Conservation (phyloP, 495 filamentous ascomycete species). For the Pseudevernia furfuracea region DNA sequence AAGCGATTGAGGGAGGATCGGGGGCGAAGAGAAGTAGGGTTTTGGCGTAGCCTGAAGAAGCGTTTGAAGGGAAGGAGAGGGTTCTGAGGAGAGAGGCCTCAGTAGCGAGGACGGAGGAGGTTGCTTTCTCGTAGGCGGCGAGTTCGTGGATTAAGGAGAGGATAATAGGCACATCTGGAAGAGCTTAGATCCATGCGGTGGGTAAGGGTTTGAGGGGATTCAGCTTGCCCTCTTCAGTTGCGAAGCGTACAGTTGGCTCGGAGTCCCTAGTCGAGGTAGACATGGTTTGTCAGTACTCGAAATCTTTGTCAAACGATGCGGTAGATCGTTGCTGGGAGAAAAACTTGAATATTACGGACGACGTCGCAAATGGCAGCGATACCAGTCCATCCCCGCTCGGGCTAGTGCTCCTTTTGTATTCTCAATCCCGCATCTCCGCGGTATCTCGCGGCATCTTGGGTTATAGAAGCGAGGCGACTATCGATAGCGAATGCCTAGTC, state of each 20-base stretch:
- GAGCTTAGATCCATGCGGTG: slow-evolving; percentile 8
- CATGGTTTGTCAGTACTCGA: neutral
- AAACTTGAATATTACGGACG: too few relatives aligned
- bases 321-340: neutral
- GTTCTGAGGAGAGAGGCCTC: slow-evolving; percentile 61
- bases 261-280: neutral
- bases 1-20: slow-evolving; percentile 33
- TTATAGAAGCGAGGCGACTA: too few relatives aligned
- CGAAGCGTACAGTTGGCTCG: slow-evolving; percentile 42
- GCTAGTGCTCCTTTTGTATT: neutral
- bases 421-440: neutral
- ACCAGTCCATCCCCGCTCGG: neutral
- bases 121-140: slow-evolving; percentile 71
- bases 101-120: slow-evolving; percentile 71
- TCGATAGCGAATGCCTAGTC: neutral
- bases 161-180: slow-evolving; percentile 75
- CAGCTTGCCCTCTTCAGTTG: slow-evolving; percentile 36
- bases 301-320: neutral
- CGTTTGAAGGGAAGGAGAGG: slow-evolving; percentile 60
- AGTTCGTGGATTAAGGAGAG: slow-evolving; percentile 79
- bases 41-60: slow-evolving; percentile 36
- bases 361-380: neutral
- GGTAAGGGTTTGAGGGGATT: neutral
- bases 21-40: slow-evolving; percentile 31
- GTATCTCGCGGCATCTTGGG: neutral